Percentiles rank a stretch among this genome's conserved stretches.
Evolutionary conservation across 2,329 filamentous ascomycete species (phyloP).

Genomic region (Chaetomiaceae sp.): DNA sequence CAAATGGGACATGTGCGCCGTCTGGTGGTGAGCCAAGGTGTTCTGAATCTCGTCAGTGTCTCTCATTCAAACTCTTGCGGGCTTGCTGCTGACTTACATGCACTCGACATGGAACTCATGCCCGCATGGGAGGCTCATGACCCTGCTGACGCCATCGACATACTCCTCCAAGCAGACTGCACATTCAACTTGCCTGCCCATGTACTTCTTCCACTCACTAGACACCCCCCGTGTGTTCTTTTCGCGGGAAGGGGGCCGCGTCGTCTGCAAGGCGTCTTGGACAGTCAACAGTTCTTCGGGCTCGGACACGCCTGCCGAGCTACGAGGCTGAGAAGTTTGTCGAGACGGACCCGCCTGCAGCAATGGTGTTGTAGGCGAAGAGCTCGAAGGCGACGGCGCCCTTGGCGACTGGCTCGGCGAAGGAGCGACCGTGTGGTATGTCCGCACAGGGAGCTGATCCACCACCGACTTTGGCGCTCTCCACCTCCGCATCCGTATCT

Average conservation of each 20-base stretch:
- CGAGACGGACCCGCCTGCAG: conserved; percentile 54
- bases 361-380: conserved; percentile 74
- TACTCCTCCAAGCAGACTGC: conserved; percentile 97
- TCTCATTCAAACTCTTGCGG: background rate
- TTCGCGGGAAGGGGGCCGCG: conserved; percentile 40
- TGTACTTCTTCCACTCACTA: conserved; percentile 61
- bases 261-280: conserved; percentile 38
- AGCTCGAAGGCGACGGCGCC: conserved; percentile 57
- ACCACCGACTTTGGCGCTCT: conserved; percentile 96
- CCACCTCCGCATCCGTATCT: conserved; percentile 86
- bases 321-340: conserved; percentile 59
- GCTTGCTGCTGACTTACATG: conserved; percentile 66
- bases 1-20: conserved; percentile 97
- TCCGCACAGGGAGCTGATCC: conserved; percentile 88
- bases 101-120: conserved; percentile 97
- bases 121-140: conserved; percentile 96
- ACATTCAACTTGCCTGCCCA: conserved; percentile 73
- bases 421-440: conserved; percentile 78
- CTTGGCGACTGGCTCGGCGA: conserved; percentile 54
- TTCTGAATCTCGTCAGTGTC: conserved; percentile 49
- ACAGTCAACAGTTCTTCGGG: conserved; percentile 42
- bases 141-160: conserved; percentile 83
- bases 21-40: conserved; percentile 92
- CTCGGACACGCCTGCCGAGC: conserved; percentile 56
- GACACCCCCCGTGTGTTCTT: conserved; percentile 42